Base-by-base conservation (phyloP, 1,284 basidiomycete species). In the Marasmius sp. region DNA sequence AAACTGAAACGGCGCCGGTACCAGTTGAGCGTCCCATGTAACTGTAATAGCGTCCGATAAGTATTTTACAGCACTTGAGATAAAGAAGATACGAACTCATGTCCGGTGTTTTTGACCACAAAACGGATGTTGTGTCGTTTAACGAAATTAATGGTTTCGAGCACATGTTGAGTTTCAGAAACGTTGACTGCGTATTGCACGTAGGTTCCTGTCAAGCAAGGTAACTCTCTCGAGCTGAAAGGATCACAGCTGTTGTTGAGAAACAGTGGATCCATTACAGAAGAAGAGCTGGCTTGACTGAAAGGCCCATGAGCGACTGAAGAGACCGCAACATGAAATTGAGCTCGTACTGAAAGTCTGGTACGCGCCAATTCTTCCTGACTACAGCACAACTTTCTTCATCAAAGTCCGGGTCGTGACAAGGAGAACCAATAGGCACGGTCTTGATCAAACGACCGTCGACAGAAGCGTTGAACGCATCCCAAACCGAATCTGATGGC, bases 171-270 rank as follows among this genome's bases (percentile, higher is more conserved):
- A 4, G 65, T 59, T 7, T 55, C 56, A 18, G 68, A 68, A 5
- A 70, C 67, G 41, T 70, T 68, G 7, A 71, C 68, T 1, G 67
- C 61, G 57, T 68, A 72, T 45, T 68, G 61, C 7, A 67, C 66
- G 45, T 71, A 72, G n/a, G 62, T 61, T 1, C 71, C 71, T 10
- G 64, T 58, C 4, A 54, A 22, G 55, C 70, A 72, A 6, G 53
- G 64, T 3, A 43, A 51, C 3, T 65, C 60, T 12, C 65, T 59
- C 6, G 43, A 36, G 2, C 60, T 64, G 47, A 69, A 70, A 2
- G 69, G 70, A 56, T 70, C 65, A 56, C 69, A 72, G 22, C 68
- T 71, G 47, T 67, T 64, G 43, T 70, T 72, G 1, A 64, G 47
- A 54, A 67, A 68, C 7, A 68, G 56, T 3, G 62, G 58, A 33